phyloP scores from a whole-genome alignment of 108 stramenopile genomes.

The Nannochloropsis oceanica region DNA sequence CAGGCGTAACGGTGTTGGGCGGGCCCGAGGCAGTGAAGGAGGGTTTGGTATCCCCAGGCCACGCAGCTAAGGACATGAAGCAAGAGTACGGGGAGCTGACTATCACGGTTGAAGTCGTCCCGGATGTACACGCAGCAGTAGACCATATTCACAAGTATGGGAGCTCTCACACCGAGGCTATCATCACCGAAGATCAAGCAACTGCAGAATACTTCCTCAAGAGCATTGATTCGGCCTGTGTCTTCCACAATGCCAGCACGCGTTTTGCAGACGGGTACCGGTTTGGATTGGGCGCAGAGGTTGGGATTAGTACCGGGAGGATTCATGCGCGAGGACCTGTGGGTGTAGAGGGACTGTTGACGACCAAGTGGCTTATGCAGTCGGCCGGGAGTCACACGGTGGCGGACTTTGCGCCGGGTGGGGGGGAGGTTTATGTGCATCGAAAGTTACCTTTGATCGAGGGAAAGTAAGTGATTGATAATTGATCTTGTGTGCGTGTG shows the following conservation, averaged over 20 bases:
- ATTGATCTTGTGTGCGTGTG: no score
- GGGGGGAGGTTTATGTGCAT: neutral
- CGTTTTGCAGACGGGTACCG: constrained; percentile 95
- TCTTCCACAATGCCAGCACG: constrained; percentile 93
- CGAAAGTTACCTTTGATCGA: neutral
- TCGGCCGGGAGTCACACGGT: neutral
- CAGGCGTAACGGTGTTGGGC: constrained; percentile 71
- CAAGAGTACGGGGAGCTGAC: constrained; percentile 82
- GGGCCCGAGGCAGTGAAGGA: constrained; percentile 56
- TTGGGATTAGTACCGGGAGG: constrained; percentile 88
- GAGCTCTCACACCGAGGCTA: constrained; percentile 85
- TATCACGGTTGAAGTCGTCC: constrained; percentile 83
- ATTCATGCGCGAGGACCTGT: constrained; percentile 93
- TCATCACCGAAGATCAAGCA: constrained; percentile 61
- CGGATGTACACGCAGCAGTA: constrained; percentile 66
- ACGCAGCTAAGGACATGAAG: constrained; percentile 41
- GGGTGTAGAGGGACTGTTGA: constrained; percentile 86
- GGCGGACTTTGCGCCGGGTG: neutral
- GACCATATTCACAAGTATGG: constrained; percentile 83
- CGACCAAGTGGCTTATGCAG: constrained; percentile 81
- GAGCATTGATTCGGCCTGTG: constrained; percentile 82
- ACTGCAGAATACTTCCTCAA: constrained; percentile 66
- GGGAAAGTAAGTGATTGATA: neutral
- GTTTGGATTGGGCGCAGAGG: constrained; percentile 94
- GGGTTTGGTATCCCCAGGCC: constrained; percentile 2